These are phyloP conservation scores for Catharanthus roseus DNA, from an alignment of 257 asterid genomes.

Conservation along the genomic window DNA sequence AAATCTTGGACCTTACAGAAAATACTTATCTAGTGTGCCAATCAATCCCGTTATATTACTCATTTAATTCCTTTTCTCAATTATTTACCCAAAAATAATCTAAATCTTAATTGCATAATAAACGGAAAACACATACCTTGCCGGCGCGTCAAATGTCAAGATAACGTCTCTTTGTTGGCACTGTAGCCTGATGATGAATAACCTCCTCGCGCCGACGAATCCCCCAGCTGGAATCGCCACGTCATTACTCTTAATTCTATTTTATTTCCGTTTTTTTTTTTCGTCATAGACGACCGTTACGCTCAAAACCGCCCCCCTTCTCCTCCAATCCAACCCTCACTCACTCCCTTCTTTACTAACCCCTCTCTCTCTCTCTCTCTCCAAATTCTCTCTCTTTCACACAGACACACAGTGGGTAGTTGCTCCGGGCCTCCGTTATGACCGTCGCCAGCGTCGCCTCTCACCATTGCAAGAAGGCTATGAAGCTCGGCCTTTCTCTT, in stretches of 20 bases:
- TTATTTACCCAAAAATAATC: too few species aligned
- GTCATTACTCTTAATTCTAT: slow-evolving; percentile 19
- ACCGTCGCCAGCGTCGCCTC: slow-evolving; percentile 42
- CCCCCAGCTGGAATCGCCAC: slow-evolving; percentile 30
- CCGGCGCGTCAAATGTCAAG: slow-evolving; percentile 8
- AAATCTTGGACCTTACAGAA: too few species aligned
- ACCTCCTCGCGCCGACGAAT: slow-evolving; percentile 13
- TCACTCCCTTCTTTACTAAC: neutral
- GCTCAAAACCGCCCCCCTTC: slow-evolving; percentile 3
- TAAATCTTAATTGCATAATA: neutral
- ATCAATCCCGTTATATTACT: too few species aligned
- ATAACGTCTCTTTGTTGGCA: slow-evolving; percentile 13
- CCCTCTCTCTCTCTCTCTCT: slow-evolving; percentile 8
- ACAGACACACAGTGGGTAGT: neutral
- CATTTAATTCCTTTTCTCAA: too few species aligned
- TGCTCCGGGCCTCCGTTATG: slow-evolving; percentile 24
- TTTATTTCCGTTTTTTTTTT: slow-evolving; percentile 9
- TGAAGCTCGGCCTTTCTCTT: slow-evolving; percentile 49
- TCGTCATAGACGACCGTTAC: slow-evolving; percentile 56
- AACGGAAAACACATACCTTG: neutral
- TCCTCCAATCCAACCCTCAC: too few species aligned
- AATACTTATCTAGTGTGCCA: too few species aligned
- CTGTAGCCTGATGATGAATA: neutral
- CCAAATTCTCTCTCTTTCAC: neutral
- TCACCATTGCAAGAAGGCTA: slow-evolving; percentile 58